phyloP scores from a whole-genome alignment of 2,329 filamentous ascomycete genomes.

The Fusarium palustre region DNA sequence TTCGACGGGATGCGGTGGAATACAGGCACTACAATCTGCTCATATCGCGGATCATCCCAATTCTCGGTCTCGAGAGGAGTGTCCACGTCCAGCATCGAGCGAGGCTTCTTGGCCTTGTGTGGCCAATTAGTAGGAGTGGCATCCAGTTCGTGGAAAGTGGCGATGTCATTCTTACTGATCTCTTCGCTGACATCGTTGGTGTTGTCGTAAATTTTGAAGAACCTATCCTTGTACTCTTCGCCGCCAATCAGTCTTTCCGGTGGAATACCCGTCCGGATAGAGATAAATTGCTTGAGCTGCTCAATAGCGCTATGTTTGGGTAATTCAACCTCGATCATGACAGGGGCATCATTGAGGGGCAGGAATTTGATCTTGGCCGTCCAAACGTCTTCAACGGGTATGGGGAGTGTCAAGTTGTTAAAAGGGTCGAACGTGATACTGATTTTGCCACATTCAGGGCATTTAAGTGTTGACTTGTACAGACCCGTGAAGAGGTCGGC shows the following conservation, averaged over 20 bases:
- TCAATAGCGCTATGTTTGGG: constrained; percentile 80
- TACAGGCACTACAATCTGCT: constrained; percentile 76
- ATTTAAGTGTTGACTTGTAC: constrained; percentile 97
- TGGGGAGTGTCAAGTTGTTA: constrained; percentile 90
- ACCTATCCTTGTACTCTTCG: constrained; percentile 84
- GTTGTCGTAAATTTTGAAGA: constrained; percentile 89
- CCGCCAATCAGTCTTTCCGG: constrained; percentile 77
- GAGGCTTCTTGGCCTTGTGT: constrained; percentile 63
- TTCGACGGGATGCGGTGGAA: constrained; percentile 66
- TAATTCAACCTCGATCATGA: constrained; percentile 81
- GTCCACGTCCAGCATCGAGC: constrained; percentile 64
- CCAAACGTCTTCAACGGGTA: constrained; percentile 90
- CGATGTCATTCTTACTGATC: constrained; percentile 74
- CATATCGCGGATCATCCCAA: constrained; percentile 72
- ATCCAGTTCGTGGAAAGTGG: constrained; percentile 82
- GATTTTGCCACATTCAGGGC: constrained; percentile 90
- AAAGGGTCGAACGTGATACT: constrained; percentile 99
- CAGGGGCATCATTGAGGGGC: constrained; percentile 77
- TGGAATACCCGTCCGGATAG: constrained; percentile 74
- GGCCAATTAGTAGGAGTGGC: constrained; percentile 82
- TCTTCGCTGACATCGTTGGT: constrained; percentile 74
- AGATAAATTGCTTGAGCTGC: constrained; percentile 75
- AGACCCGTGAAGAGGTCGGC: constrained; percentile 96
- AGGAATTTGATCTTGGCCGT: constrained; percentile 79
- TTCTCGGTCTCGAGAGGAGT: constrained; percentile 57